These are phyloP conservation scores for Diospyros lotus DNA, from an alignment of 148 eudicot genomes.

Conservation along the genomic window DNA sequence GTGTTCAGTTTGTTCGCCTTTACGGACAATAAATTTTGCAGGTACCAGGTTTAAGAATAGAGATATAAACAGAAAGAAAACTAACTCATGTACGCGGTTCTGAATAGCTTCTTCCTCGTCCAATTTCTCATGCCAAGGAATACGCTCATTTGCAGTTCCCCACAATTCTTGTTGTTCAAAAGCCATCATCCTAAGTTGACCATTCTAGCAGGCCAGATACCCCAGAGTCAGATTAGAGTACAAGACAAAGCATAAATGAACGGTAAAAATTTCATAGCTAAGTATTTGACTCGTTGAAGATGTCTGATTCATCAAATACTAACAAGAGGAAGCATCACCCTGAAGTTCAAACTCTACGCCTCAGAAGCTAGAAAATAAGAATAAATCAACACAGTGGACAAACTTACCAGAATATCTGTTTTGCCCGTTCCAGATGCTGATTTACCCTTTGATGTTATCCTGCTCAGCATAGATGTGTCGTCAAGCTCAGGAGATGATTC, in stretches of 20 bases:
- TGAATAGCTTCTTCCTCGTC: constrained; percentile 91
- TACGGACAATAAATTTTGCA: not conserved
- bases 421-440: constrained; percentile 49
- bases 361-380: constrained; percentile 6
- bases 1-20: constrained; percentile 1
- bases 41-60: not conserved
- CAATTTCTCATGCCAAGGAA: constrained; percentile 93
- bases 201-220: constrained; percentile 46
- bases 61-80: constrained; percentile 11
- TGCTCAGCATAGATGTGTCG: constrained; percentile 61
- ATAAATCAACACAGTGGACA: not conserved
- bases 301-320: not conserved
- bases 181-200: constrained; percentile 83
- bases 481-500: constrained; percentile 52
- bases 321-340: constrained; percentile 1
- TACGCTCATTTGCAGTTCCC: constrained; percentile 87
- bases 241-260: not conserved
- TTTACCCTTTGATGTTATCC: constrained; percentile 75
- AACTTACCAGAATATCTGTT: constrained; percentile 58
- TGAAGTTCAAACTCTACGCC: constrained; percentile 12
- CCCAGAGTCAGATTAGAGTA: constrained; percentile 12
- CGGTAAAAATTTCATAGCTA: not conserved
- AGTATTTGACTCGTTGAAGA: not conserved
- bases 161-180: constrained; percentile 94
- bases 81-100: constrained; percentile 96